Percentiles rank a stretch among this genome's conserved stretches.
Conservation (phyloP, 805 yeast genomes). For the Myxozyma geophila region DNA sequence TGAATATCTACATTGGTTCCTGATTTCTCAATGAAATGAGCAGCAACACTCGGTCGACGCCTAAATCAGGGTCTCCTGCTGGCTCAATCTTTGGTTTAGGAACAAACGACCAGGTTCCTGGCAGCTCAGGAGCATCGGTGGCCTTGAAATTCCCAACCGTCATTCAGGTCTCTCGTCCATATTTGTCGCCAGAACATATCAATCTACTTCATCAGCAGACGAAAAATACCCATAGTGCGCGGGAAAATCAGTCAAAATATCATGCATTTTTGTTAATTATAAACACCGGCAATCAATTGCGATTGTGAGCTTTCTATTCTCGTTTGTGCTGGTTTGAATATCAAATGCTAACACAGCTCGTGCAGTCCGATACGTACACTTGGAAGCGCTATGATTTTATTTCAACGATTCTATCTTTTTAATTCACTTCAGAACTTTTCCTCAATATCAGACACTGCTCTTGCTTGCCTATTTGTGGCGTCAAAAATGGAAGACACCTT, state of each 20-base stretch:
- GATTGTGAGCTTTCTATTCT: conserved; percentile 26
- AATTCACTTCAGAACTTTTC: conserved; percentile 33
- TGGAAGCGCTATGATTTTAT: conserved; percentile 39
- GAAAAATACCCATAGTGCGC: conserved; percentile 7
- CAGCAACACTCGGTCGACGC: conserved; percentile 14
- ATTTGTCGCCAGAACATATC: conserved; percentile 24
- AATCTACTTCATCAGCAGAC: conserved; percentile 12
- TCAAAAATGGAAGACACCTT: conserved; percentile 80
- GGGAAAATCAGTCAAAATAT: conserved; percentile 27
- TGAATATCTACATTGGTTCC: background rate
- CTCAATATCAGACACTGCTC: conserved; percentile 56
- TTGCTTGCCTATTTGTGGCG: conserved; percentile 69
- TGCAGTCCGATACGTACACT: conserved; percentile 38
- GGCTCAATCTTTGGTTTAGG: conserved; percentile 2
- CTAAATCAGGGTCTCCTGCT: conserved; percentile 21
- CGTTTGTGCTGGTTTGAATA: background rate
- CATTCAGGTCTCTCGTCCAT: conserved; percentile 35
- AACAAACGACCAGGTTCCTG: background rate
- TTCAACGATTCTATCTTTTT: conserved; percentile 37
- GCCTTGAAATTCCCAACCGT: conserved; percentile 6
- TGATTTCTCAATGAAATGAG: conserved; percentile 2
- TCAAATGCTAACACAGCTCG: background rate
- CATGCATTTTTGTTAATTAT: conserved; percentile 29
- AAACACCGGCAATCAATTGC: conserved; percentile 21
- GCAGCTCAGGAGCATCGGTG: background rate